Conservation (phyloP, 768 basidiomycete species). For the Chalciporus piperatus region DNA sequence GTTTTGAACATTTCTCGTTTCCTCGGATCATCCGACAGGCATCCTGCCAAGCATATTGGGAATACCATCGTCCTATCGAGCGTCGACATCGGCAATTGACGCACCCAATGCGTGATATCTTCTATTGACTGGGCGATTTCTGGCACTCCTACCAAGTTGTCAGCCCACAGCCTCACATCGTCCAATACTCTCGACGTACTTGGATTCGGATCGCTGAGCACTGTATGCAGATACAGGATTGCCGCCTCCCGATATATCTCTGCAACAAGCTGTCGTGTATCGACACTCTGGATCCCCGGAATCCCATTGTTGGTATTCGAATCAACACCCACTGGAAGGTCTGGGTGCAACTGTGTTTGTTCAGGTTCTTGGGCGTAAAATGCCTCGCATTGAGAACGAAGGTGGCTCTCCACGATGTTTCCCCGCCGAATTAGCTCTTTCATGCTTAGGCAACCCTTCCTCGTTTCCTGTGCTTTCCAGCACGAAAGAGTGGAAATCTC, state of each 20-base stretch:
- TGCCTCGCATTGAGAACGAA: constrained; percentile 44
- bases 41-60: constrained; percentile 71
- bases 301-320: constrained; percentile 22
- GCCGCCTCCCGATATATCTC: constrained; percentile 66
- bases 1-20: constrained; percentile 58
- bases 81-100: constrained; percentile 53
- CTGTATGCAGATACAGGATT: constrained; percentile 65
- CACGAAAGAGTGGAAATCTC: constrained; percentile 70
- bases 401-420: constrained; percentile 63
- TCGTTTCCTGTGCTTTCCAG: constrained; percentile 69
- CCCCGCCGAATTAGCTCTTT: constrained; percentile 75
- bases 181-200: constrained; percentile 42
- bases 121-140: constrained; percentile 64
- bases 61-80: constrained; percentile 68
- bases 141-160: constrained; percentile 53
- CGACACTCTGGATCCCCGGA: constrained; percentile 32
- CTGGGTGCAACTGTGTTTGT: constrained; percentile 42
- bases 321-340: constrained; percentile 27
- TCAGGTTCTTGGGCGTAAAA: constrained; percentile 29
- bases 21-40: constrained; percentile 64
- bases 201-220: constrained; percentile 66
- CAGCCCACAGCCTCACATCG: not conserved
- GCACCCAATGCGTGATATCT: constrained; percentile 49
- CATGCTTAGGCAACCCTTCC: constrained; percentile 65
- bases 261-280: constrained; percentile 46